Evolutionary conservation across 106 monocot species (phyloP).

Genomic region (Acorus gramineus): DNA sequence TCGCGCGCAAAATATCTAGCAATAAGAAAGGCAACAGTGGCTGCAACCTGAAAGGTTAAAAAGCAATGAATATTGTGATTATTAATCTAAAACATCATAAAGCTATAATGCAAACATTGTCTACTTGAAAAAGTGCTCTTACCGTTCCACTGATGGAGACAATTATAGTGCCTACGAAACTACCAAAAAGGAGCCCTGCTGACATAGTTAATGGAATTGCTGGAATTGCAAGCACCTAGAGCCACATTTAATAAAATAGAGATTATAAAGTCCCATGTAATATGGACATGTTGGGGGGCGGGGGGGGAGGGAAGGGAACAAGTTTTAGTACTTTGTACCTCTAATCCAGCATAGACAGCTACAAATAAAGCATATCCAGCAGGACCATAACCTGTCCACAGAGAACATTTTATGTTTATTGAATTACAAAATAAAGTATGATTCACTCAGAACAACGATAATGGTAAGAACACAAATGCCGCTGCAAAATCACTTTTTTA

Average conservation of each 20-base stretch:
- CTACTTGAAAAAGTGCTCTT: constrained; percentile 7
- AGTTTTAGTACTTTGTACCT: constrained; percentile 29
- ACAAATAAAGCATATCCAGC: constrained; percentile 95
- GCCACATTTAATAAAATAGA: not conserved
- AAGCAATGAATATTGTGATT: not conserved
- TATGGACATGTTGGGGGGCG: not conserved
- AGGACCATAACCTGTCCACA: constrained; percentile 66
- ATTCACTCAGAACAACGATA: too few relatives aligned
- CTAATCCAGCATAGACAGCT: constrained; percentile 80
- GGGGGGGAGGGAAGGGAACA: not conserved
- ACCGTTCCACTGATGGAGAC: constrained; percentile 96
- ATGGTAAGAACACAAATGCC: too few relatives aligned
- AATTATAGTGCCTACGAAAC: constrained; percentile 70
- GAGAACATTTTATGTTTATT: not conserved
- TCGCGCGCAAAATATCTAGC: constrained; percentile 97
- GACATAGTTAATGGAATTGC: constrained; percentile 98
- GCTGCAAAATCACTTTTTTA: too few relatives aligned
- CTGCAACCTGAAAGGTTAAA: constrained; percentile 51
- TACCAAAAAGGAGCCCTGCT: constrained; percentile 89
- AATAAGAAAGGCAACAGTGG: constrained; percentile 82
- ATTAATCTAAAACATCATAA: constrained; percentile 11
- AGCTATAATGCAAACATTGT: not conserved
- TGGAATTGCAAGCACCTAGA: constrained; percentile 89
- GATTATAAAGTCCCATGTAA: not conserved
- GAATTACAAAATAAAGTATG: too few relatives aligned